Evolutionary conservation across 1,139 yeast species (phyloP).

Genomic region (Oligophagozyma castellii): DNA sequence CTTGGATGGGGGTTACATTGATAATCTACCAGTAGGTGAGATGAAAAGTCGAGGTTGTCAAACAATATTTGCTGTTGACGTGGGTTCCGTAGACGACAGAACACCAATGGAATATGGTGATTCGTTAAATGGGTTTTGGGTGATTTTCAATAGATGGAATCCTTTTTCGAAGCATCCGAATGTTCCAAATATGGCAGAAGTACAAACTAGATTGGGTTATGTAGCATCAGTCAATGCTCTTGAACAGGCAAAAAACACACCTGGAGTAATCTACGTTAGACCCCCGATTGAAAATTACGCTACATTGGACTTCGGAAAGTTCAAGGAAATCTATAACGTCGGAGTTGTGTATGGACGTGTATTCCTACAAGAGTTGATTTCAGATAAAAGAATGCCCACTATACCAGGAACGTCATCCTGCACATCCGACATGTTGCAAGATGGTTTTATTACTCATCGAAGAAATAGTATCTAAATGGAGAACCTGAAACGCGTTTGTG

Average conservation of each 20-base stretch:
- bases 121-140: conserved; percentile 88
- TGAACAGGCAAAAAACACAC: conserved; percentile 70
- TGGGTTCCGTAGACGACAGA: conserved; percentile 86
- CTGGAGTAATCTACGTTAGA: conserved; percentile 79
- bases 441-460: conserved; percentile 30
- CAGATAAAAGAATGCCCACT: conserved; percentile 41
- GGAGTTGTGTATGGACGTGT: conserved; percentile 66
- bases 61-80: conserved; percentile 89
- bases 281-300: conserved; percentile 92
- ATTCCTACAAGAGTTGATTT: conserved; percentile 40
- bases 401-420: conserved; percentile 37
- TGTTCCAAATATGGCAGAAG: conserved; percentile 90
- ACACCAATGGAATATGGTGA: conserved; percentile 91
- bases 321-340: conserved; percentile 74
- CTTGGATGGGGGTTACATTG: conserved; percentile 91
- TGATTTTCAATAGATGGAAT: conserved; percentile 73
- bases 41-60: conserved; percentile 85
- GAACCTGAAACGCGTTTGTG: too few species aligned
- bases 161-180: conserved; percentile 80
- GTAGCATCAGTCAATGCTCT: conserved; percentile 91
- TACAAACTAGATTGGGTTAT: conserved; percentile 84
- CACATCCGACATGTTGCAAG: conserved; percentile 7
- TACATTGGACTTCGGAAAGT: conserved; percentile 82
- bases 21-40: conserved; percentile 81
- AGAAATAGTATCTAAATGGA: conserved; percentile 43